Evolutionary conservation across 164 flowering plant species (phyloP), one percentile per base, ranked within the genome.

Genomic region (Aristolochia fimbriata): DNA sequence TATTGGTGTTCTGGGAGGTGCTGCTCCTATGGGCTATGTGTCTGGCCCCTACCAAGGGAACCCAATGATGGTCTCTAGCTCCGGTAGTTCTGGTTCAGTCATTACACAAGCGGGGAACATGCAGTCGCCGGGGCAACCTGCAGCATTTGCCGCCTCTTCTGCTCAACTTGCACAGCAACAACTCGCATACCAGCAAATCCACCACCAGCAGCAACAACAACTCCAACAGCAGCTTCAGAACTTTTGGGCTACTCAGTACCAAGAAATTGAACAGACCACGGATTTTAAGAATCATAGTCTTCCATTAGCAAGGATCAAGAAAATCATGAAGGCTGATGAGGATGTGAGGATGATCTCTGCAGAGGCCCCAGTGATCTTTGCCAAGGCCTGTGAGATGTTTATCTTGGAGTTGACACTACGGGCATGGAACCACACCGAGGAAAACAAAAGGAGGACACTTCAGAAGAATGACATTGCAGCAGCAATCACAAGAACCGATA

Each of bases 311-410:
- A 70, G 95, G 68, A 87, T 87, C 62, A 87, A 87, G 75, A 87
- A 87, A 72, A 84, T 87, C 37, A 87, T 87, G 95, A 87, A 87
- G 63, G 88, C 95, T 2, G 95, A 87, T 58, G 94, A 87, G 68
- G 88, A 87, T 73, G 94, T 87, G 24, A 74, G 83, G 69, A 87
- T 87, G 94, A 83, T 87, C 59, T 84, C 95, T 43, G 90, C 95
- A 0, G 95, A 87, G 72, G 95, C 95, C 41, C 95, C 95, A 1
- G 83, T 87, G 14, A 63, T 87, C 23, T 83, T 87, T 67, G 85
- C 95, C 23, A 76, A 83, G 68, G 95, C 95, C 16, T 87, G 95
- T 63, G 95, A 87, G 73, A 83, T 87, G 88, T 87, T 87, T 73
- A 87, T 87, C 47, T 76, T 82, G 21, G 94, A 87, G 73, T 59